Base-by-base conservation (phyloP, 2,329 filamentous ascomycete genomes). In the Atkinsonella texensis region DNA sequence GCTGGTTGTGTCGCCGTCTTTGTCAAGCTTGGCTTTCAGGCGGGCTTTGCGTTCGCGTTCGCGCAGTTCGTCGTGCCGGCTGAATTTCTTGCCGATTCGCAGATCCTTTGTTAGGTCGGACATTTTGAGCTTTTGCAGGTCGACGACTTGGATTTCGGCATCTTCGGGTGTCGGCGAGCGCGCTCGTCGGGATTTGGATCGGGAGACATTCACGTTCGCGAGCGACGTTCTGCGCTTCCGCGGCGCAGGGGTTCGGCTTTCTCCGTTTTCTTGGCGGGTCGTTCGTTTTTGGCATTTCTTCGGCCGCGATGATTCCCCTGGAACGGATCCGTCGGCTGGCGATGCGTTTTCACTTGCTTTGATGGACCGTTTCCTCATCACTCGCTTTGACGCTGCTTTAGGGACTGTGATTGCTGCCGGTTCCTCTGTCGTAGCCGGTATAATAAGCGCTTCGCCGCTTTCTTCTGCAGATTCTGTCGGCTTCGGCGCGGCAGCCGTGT, bases 21-120 rank as follows among this genome's bases (percentile, higher is more conserved):
- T 62, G 28, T 56, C 58, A 10, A 58, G 48, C 52, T 66, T 69
- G 13, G 58, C 53, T 49, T 64, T 68, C 18, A 64, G 46, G 20
- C 63, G 63, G n/a, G 59, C 60, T 51, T 73, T 69, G 48, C 76
- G 70, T 68, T 87, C 77, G 43, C 87, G 80, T 57, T 83, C 75
- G 42, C 81, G 79, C 59, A 93, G 82, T 60, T 85, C 81, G 59
- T 83, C 80, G 58, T 89, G 85, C 3, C 83, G 77, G 60, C 82
- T 83, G 52, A 88, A 90, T 54, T 84, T 82, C 63, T 85, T 87
- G 52, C 87, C 87, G 52, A 84, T 83, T 20, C 76, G 75, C 49
- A 85, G 70, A 60, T 88, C 84, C 55, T 76, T 79, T 48, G 81
- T 86, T 3, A 93, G 68, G 52, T 89, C 84, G 43, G 75, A 77